Evolutionary conservation across 2,329 filamentous ascomycete species (phyloP).

Genomic region (Fusarium tjaetaba): DNA sequence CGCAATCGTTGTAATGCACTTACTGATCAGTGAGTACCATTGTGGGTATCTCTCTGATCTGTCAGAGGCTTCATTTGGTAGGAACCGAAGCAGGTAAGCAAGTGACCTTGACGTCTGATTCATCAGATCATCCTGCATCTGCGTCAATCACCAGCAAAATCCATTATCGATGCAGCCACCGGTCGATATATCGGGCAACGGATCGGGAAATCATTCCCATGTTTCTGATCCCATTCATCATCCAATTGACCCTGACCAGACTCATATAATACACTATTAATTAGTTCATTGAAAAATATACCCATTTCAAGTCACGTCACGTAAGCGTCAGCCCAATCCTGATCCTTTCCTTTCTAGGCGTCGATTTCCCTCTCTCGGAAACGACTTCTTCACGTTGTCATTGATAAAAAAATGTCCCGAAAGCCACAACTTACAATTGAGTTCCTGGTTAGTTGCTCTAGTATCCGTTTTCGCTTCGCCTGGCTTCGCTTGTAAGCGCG

Average conservation of each 20-base stretch:
- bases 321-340: conserved; percentile 35
- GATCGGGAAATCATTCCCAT: conserved; percentile 29
- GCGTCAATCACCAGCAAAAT: background rate
- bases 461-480: conserved; percentile 26
- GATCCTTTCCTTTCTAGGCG: conserved; percentile 1
- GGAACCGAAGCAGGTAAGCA: background rate
- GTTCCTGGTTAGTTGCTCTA: conserved; percentile 12
- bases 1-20: conserved; percentile 2
- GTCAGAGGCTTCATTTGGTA: conserved; percentile 32
- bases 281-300: background rate
- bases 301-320: conserved; percentile 24
- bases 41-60: conserved; percentile 1
- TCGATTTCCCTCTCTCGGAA: background rate
- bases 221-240: background rate
- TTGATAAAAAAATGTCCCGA: conserved; percentile 10
- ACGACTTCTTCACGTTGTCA: conserved; percentile 25
- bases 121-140: conserved; percentile 31
- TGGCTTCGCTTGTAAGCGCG: conserved; percentile 36
- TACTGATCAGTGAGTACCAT: conserved; percentile 5
- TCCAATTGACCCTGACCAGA: background rate
- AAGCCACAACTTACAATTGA: conserved; percentile 26
- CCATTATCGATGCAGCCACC: conserved; percentile 9
- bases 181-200: conserved; percentile 26
- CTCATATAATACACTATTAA: conserved; percentile 9
- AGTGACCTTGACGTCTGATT: conserved; percentile 21